Evolutionary conservation across 2,329 filamentous ascomycete genomes (phyloP), one percentile per base, ranked within the genome.

Genomic region (Ophioceras dolichostomum): DNA sequence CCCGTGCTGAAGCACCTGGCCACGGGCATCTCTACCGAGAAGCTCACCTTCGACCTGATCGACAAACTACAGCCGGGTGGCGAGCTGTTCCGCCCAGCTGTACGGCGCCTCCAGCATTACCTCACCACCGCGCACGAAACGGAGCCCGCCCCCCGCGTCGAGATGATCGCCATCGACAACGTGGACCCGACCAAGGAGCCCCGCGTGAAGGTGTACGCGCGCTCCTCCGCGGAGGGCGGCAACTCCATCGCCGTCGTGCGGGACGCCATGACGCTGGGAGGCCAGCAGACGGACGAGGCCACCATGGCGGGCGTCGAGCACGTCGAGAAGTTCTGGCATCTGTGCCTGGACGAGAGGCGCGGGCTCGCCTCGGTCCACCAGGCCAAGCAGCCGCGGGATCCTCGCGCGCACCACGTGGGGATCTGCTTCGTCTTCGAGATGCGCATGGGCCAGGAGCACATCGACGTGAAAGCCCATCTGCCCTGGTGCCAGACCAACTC

Each of bases 131-230:
- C 40, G 32, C 6, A 19, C 32, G 9, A 32, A 37, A 10, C 39
- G 17, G 7, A 24, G 14, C 1, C 37, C 36, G n/a, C 13, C 3
- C 8, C 18, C 5, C 17, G 24, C 1, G 34, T 42, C 10, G 41
- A 40, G 21, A 41, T 44, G 35, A 22, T 43, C 13, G 41, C 35
- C 29, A 31, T 44, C 31, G 41, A 43, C 33, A 38, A 36, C 20
- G 36, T 38, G 22, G 41, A 36, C 39, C 43, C 39, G 17, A 17
- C 37, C 16, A 32, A 20, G 10, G 3, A 22, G 19, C 37, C 39
- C 18, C 43, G 37, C 12, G 36, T 45, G 13, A 45, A 45, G 32
- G 34, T 43, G 1, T 45, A 45, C 33, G 35, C 38, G 3, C 41
- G 36, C n/a, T 34, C 37, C 9, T 32, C 18, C 1, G n/a, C n/a